A percentile compares a stretch with the other conserved stretches of the same genome.
These are phyloP conservation scores for Ceratobasidium sp. DNA, from an alignment of 1,284 basidiomycete genomes.

Conservation along the genomic window DNA sequence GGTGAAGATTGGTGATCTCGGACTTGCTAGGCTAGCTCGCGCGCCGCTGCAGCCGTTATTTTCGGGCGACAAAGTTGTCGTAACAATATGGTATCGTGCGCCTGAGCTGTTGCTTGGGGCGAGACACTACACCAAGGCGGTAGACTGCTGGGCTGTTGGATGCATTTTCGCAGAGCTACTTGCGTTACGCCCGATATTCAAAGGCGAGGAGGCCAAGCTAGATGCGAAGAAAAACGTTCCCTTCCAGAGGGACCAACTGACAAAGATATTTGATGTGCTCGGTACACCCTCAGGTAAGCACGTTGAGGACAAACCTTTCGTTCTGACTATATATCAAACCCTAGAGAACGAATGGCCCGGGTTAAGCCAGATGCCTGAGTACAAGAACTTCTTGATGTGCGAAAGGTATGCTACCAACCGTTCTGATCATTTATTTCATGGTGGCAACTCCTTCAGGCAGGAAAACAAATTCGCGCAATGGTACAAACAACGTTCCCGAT, in stretches of 20 bases:
- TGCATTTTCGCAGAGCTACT: constrained; percentile 97
- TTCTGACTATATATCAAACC: neutral
- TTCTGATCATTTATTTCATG: constrained; percentile 36
- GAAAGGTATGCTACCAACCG: constrained; percentile 66
- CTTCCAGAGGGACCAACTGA: constrained; percentile 93
- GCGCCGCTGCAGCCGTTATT: constrained; percentile 87
- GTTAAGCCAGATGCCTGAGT: constrained; percentile 89
- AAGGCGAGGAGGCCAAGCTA: constrained; percentile 97
- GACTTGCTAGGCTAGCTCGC: constrained; percentile 88
- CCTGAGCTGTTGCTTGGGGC: constrained; percentile 95
- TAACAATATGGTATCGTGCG: constrained; percentile 99
- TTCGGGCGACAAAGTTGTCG: constrained; percentile 96
- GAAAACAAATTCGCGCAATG: constrained; percentile 71
- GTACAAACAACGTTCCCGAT: constrained; percentile 63
- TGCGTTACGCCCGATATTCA: constrained; percentile 95
- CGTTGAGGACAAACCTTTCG: neutral
- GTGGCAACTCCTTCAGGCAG: constrained; percentile 48
- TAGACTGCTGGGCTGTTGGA: constrained; percentile 96
- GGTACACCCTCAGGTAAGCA: constrained; percentile 84
- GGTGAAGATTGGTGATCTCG: constrained; percentile 98
- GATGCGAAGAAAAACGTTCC: constrained; percentile 93
- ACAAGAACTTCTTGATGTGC: constrained; percentile 79
- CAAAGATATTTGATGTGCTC: constrained; percentile 94
- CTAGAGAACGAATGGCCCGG: constrained; percentile 88
- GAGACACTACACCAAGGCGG: constrained; percentile 95